These are phyloP conservation scores for Acanthamoeba lenticulata DNA, from an alignment of 208 protist genomes.

Conservation along the genomic window DNA sequence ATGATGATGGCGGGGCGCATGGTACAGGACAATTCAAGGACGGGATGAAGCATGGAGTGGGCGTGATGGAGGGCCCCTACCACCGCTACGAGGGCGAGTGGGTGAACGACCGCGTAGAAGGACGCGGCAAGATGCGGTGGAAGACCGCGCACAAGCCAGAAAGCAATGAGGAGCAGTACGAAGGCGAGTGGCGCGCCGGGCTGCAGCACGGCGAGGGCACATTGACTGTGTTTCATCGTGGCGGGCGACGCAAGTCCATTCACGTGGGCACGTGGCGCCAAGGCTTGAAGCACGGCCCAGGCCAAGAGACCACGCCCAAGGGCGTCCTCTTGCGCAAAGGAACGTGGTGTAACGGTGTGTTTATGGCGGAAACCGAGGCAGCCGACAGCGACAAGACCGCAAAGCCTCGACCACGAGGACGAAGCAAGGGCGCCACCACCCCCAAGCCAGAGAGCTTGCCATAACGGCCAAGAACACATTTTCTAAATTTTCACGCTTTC, in stretches of 20 bases:
- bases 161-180: background rate
- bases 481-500: background rate
- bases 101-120: background rate
- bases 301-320: background rate
- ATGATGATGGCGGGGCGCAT: background rate
- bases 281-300: background rate
- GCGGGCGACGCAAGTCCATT: background rate
- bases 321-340: background rate
- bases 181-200: constrained; percentile 16
- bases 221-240: background rate
- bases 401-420: background rate
- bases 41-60: constrained; percentile 4
- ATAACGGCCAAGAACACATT: too few species aligned
- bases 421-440: background rate
- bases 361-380: background rate
- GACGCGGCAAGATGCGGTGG: background rate
- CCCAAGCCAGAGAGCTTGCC: background rate
- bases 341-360: background rate
- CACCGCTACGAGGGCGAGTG: constrained; percentile 35
- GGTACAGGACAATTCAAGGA: constrained; percentile 8
- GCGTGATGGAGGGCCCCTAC: background rate
- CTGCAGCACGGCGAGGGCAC: background rate
- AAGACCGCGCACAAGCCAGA: background rate
- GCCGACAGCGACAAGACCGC: background rate
- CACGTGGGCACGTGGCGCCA: background rate